Conservation (phyloP, 2,329 filamentous ascomycete species). For the Calycina marina region DNA sequence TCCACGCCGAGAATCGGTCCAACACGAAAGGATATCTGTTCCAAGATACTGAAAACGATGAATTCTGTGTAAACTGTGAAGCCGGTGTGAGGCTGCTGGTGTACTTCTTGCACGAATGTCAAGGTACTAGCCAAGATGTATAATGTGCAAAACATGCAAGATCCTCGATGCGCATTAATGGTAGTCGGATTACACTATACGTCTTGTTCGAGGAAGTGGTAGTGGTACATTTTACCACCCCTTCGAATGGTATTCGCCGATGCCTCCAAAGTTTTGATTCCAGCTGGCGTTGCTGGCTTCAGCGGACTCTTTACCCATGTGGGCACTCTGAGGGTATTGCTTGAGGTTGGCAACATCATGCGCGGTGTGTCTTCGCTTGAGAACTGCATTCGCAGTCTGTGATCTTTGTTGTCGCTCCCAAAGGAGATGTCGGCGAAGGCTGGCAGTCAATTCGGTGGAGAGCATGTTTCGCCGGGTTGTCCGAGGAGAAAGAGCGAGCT, state of each 20-base stretch:
- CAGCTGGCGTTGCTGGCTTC: constrained; percentile 54
- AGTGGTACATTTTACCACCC: constrained; percentile 48
- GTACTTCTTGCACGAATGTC: constrained; percentile 7
- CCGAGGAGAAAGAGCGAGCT: constrained; percentile 71
- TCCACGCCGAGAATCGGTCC: no score
- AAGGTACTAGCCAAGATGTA: constrained; percentile 16
- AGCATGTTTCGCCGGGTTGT: constrained; percentile 94
- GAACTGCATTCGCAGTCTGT: constrained; percentile 70
- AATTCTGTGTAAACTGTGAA: constrained; percentile 20
- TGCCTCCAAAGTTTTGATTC: constrained; percentile 79
- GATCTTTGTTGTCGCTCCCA: constrained; percentile 95
- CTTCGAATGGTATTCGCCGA: constrained; percentile 67
- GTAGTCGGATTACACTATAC: constrained; percentile 15
- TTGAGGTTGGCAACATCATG: constrained; percentile 81
- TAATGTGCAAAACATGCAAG: constrained; percentile 8
- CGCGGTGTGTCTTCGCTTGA: constrained; percentile 82
- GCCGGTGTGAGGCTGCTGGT: constrained; percentile 16
- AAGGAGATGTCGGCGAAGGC: constrained; percentile 76
- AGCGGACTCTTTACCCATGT: constrained; percentile 41
- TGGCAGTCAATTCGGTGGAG: constrained; percentile 84
- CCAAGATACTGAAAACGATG: constrained; percentile 18
- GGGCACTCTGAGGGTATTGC: constrained; percentile 57
- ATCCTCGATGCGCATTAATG: constrained; percentile 11
- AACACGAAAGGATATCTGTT: constrained; percentile 15
- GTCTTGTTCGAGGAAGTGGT: constrained; percentile 9